Evolutionary conservation across 805 yeast genomes (phyloP), one percentile per base, ranked within the genome.

Genomic region (Starmerella floricola): DNA sequence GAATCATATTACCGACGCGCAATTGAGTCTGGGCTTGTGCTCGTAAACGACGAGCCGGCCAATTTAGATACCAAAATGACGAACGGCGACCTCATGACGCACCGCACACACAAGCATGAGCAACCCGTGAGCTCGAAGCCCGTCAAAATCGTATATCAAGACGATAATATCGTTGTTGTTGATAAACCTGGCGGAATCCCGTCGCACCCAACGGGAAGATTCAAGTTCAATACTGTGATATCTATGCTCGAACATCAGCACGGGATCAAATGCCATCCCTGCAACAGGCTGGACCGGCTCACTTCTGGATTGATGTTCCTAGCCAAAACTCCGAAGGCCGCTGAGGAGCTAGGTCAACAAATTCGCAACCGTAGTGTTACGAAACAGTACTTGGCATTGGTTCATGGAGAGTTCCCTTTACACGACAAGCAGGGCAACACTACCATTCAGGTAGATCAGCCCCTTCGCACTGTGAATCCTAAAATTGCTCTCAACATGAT

Each of bases 141-240:
- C 0, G 76, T 85, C 37, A 69, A 71, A 41, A 73, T 83, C 19
- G 80, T 87, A 0, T 70, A 68, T 56, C 83, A 86, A 54, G 78
- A 84, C 57, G 85, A 79, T 6, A 73, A 80, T 38, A 58, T 85
- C 18, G 67, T 91, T 4, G 93, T 82, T 3, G 78, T 91, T 18
- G 94, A 88, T 59, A 91, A 91, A 51, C 98, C 98, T 0, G 72
- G 91, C 3, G 96, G 98, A 0, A 71, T 91, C 2, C 96, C 98
- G 0, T 94, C 84, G 0, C 98, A 91, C 59, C 97, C 98, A 3
- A 80, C 95, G 0, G 98, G 97, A 3, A 51, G 66, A 42, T 88
- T 76, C 61, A 64, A 88, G 44, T 83, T 71, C 59, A 88, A 88
- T 57, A 74, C 94, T 0, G 72, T 84, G 17, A 82, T 93, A 10